Percentiles rank a stretch among this genome's conserved stretches.
Conservation (phyloP, 2,329 filamentous ascomycete genomes). For the Bipolaris victoriae region DNA sequence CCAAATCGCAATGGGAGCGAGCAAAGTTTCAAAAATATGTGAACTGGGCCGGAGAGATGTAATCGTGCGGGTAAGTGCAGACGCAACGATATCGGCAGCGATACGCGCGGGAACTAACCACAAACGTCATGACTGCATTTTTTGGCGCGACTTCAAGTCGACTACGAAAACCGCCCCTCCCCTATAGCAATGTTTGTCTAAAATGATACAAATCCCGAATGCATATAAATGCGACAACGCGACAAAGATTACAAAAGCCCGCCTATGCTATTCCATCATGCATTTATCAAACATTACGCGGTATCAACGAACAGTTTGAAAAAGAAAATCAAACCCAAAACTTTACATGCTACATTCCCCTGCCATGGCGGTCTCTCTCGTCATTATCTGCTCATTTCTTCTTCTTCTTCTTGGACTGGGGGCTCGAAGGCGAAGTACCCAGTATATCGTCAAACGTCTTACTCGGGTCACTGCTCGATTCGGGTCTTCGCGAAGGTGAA, state of each 20-base stretch:
- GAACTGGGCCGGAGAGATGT: conserved; percentile 11
- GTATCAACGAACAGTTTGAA: conserved; percentile 1
- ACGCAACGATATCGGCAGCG: conserved; percentile 25
- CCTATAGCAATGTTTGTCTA: conserved; percentile 5
- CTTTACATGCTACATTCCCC: conserved; percentile 7
- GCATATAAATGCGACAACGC: conserved; percentile 8
- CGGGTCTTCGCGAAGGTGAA: conserved; percentile 33
- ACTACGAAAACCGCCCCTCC: background rate
- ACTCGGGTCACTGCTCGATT: conserved; percentile 46
- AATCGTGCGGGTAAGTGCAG: background rate
- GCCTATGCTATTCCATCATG: background rate
- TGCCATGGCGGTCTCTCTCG: background rate
- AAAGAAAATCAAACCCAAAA: conserved; percentile 4
- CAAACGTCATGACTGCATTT: conserved; percentile 13
- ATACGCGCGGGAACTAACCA: conserved; percentile 21
- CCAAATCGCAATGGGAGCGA: conserved; percentile 8
- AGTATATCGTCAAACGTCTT: conserved; percentile 59
- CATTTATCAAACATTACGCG: conserved; percentile 8
- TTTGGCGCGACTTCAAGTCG: conserved; percentile 1
- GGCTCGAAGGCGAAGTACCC: conserved; percentile 32
- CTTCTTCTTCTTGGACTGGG: conserved; percentile 42
- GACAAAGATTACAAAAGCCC: conserved; percentile 7
- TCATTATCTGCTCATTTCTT: conserved; percentile 27
- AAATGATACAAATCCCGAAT: background rate
- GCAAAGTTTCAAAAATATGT: conserved; percentile 10